Base-by-base conservation (phyloP, 2,329 filamentous ascomycete genomes). In the Akanthomyces lecanii region DNA sequence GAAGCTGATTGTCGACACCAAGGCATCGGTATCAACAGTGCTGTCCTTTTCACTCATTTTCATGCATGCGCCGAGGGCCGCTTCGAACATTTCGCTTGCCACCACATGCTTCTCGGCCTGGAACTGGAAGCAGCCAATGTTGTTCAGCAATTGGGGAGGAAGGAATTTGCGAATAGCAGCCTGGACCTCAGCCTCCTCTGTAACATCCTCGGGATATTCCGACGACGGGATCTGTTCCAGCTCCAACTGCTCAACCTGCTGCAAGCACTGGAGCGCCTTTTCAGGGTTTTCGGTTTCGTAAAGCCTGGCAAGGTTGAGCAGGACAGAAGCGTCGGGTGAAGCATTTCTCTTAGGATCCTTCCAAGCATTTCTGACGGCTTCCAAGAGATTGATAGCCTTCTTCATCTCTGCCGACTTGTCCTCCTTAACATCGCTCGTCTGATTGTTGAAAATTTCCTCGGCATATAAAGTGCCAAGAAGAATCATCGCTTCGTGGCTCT, bases 1-100 rank as follows among this genome's bases (percentile, higher is more conserved):
- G 82, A 95, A 99, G 73, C 92, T 97, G 73, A 99, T 96, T 3
- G 93, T 97, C 0, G 94, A 97, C 30, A 98, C 89, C 5, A 99
- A 82, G 16, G 92, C 92, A 76, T 99, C 95, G 0, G 89, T 93
- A 72, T 98, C 95, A 65, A 89, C 83, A 1, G 86, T 85, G 59
- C 89, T 84, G 48, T 92, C 89, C 69, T 86, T 89, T 69, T 92
- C 88, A 53, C 87, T 86, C 65, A 92, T 88, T 69, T 90, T 89
- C 69, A 96, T 87, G 71, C 93, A 97, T 18, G 94, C 91, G 66
- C 89, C 89, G 61, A 99, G 79, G 0, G 93, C 95, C n/a, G 90
- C 88, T 74, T 99, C 91, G 73, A 98, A 99, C 77, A 96, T 84
- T 57, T 94, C 89, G 67, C 91, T 89, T 25, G 95, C 93, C 65